A percentile compares a stretch with the other conserved stretches of the same genome.
These are phyloP conservation scores for Sclerotinia sclerotiorum DNA, from an alignment of 2,329 filamentous ascomycete species.

Conservation along the genomic window DNA sequence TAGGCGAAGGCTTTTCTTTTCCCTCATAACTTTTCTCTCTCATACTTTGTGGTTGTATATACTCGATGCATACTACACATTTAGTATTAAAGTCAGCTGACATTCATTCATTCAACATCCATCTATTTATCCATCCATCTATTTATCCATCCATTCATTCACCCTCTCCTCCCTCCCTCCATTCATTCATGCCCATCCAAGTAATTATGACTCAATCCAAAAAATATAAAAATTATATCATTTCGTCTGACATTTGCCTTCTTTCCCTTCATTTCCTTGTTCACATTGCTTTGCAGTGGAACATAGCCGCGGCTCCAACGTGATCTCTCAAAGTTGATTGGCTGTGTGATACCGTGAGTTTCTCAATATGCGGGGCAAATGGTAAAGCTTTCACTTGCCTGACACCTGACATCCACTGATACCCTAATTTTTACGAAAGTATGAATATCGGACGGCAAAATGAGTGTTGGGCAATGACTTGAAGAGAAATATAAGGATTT, in stretches of 20 bases:
- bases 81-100: neutral
- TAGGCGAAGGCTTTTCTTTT: neutral
- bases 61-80: no score
- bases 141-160: no score
- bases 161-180: no score
- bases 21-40: no score
- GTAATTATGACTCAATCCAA: neutral
- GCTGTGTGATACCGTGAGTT: neutral
- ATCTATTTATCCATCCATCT: neutral
- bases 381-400: constrained; percentile 7
- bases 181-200: neutral
- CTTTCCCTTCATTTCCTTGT: constrained; percentile 6
- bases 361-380: constrained; percentile 16
- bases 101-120: no score
- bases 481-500: constrained; percentile 7
- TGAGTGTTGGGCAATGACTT: neutral
- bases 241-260: neutral
- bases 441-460: constrained; percentile 14
- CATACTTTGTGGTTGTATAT: no score
- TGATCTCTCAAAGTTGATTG: constrained; percentile 12
- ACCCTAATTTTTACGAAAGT: constrained; percentile 3
- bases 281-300: constrained; percentile 6
- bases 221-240: no score
- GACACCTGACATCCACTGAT: constrained; percentile 16
- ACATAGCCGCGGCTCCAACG: constrained; percentile 8